phyloP scores from a whole-genome alignment of 192 early-diverging fungal species.

The Dispira parvispora region DNA sequence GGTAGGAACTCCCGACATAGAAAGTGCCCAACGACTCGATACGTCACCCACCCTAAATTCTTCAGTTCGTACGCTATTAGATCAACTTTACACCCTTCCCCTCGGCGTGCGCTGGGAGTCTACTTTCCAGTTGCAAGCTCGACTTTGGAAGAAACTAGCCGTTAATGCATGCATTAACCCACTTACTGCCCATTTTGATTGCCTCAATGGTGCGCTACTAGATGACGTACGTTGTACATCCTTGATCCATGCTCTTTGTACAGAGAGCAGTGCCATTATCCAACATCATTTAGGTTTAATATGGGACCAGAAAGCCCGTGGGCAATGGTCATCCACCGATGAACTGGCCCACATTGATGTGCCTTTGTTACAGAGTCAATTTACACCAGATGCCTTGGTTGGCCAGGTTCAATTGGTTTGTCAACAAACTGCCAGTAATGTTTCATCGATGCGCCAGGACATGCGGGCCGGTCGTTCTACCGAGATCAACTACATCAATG shows the following conservation, averaged over 20 bases:
- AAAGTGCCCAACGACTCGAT: too few species aligned
- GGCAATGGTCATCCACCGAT: constrained; percentile 21
- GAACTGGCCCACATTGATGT: constrained; percentile 17
- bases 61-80: too few species aligned
- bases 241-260: constrained; percentile 15
- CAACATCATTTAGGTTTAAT: constrained; percentile 15
- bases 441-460: constrained; percentile 33
- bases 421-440: constrained; percentile 24
- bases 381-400: constrained; percentile 19
- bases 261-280: constrained; percentile 15
- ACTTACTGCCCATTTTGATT: constrained; percentile 34
- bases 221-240: constrained; percentile 10
- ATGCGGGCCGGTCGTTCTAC: constrained; percentile 23
- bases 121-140: constrained; percentile 21
- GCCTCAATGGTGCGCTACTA: constrained; percentile 35
- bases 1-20: constrained; percentile 14
- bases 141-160: constrained; percentile 36
- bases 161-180: constrained; percentile 56
- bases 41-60: too few species aligned
- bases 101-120: too few species aligned
- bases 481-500: constrained; percentile 37
- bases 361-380: neutral
- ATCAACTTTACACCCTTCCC: too few species aligned
- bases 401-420: constrained; percentile 21
- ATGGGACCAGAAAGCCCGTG: constrained; percentile 19